These are phyloP conservation scores for Sanghuangporus sanghuang DNA, from an alignment of 1,284 basidiomycete genomes.

Conservation along the genomic window DNA sequence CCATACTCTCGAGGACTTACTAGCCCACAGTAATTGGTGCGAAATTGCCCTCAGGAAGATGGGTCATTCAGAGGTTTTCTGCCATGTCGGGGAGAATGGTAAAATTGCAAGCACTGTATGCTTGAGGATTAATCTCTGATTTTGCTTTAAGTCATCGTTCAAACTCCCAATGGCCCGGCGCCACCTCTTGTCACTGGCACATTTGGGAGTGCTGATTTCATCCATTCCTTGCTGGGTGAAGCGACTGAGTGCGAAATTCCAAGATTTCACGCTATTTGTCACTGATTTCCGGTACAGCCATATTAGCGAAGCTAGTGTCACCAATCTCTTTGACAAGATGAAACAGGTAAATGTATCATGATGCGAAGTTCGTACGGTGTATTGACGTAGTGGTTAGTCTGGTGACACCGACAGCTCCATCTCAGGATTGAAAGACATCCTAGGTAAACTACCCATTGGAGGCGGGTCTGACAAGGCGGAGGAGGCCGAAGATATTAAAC, in stretches of 20 bases:
- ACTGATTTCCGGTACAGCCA: conserved; percentile 32
- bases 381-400: conserved; percentile 25
- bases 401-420: conserved; percentile 34
- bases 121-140: not conserved
- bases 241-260: conserved; percentile 44
- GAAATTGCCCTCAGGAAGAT: conserved; percentile 69
- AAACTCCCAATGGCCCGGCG: conserved; percentile 68
- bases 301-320: conserved; percentile 71
- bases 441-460: conserved; percentile 50
- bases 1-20: conserved; percentile 71
- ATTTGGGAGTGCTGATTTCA: conserved; percentile 77
- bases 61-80: conserved; percentile 74
- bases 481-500: conserved; percentile 47
- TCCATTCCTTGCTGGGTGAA: conserved; percentile 61
- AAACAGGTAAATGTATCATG: conserved; percentile 30
- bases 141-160: conserved; percentile 40
- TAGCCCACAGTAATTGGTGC: conserved; percentile 81
- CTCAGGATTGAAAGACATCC: conserved; percentile 39
- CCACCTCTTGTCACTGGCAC: conserved; percentile 82
- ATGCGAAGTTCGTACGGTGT: not conserved
- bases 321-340: conserved; percentile 72
- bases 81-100: conserved; percentile 80
- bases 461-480: conserved; percentile 47
- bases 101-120: conserved; percentile 18
- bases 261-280: conserved; percentile 10